phyloP scores from a whole-genome alignment of 352 stramenopile genomes.

The Halophytophthora batemanensis region DNA sequence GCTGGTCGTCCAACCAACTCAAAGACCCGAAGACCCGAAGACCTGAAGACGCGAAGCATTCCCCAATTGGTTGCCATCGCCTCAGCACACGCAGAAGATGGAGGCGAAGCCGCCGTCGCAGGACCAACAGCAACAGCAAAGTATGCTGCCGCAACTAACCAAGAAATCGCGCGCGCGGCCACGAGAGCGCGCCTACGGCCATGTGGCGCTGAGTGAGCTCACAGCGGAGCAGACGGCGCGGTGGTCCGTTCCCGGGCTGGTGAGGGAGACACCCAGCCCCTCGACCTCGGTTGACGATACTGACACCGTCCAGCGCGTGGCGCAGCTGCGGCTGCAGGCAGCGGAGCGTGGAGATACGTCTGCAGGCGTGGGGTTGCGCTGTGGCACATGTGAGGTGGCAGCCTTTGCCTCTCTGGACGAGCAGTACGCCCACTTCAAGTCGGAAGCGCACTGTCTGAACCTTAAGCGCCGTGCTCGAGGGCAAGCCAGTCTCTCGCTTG shows the following conservation, averaged over 20 bases:
- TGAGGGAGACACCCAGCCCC: slow-evolving; percentile 40
- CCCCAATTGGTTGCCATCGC: background rate
- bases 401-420: slow-evolving; percentile 73
- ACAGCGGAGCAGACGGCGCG: slow-evolving; percentile 34
- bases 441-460: slow-evolving; percentile 74
- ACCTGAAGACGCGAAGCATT: background rate
- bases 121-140: background rate
- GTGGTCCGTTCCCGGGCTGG: slow-evolving; percentile 60
- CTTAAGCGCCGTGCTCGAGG: slow-evolving; percentile 73
- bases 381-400: slow-evolving; percentile 65
- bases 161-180: slow-evolving; percentile 17
- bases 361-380: slow-evolving; percentile 51
- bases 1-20: too few species aligned
- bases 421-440: slow-evolving; percentile 86
- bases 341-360: slow-evolving; percentile 32
- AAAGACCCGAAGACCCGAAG: too few species aligned
- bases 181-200: slow-evolving; percentile 49
- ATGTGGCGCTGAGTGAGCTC: slow-evolving; percentile 63
- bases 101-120: slow-evolving; percentile 19
- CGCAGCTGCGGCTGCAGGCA: slow-evolving; percentile 28
- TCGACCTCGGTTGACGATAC: slow-evolving; percentile 2
- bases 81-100: background rate
- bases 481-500: slow-evolving; percentile 32
- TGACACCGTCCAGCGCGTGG: slow-evolving; percentile 12
- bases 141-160: background rate